Percentiles rank a stretch among this genome's conserved stretches.
Evolutionary conservation across 345 rosid genomes (phyloP).

Genomic region (Eucalyptus melliodora): DNA sequence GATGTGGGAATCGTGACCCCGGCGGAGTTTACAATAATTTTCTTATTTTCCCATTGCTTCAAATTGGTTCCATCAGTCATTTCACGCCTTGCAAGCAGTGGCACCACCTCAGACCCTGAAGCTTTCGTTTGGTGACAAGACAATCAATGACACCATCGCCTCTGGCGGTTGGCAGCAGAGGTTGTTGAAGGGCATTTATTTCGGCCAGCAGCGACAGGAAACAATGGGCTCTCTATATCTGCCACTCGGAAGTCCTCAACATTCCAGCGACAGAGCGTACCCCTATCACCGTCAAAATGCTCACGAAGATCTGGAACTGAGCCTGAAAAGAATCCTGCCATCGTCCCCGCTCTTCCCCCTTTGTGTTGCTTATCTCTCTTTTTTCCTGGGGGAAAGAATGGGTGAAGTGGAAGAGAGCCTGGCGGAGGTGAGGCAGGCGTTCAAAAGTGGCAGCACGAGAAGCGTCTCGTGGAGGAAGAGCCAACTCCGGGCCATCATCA

Average conservation of each 20-base stretch:
- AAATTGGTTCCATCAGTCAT: neutral
- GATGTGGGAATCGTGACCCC: neutral
- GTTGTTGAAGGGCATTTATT: neutral
- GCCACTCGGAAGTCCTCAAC: neutral
- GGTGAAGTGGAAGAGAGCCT: neutral
- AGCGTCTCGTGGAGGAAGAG: constrained; percentile 62
- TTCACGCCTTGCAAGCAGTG: neutral
- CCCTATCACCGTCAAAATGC: neutral
- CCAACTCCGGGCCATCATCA: constrained; percentile 42
- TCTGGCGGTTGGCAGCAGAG: neutral
- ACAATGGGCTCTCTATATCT: neutral
- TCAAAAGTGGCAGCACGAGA: constrained; percentile 42
- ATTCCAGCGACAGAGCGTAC: neutral
- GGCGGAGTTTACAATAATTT: neutral
- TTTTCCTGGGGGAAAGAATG: neutral
- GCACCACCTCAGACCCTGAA: neutral
- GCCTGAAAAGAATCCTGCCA: neutral
- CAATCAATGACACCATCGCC: neutral
- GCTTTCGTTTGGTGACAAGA: neutral
- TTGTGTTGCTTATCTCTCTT: no score
- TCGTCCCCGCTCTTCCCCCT: neutral
- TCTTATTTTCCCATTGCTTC: neutral
- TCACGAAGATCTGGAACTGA: neutral
- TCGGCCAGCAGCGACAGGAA: neutral
- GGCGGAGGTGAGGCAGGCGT: constrained; percentile 43